Conservation (phyloP, 306 rosid species). For the Vigna radiata region DNA sequence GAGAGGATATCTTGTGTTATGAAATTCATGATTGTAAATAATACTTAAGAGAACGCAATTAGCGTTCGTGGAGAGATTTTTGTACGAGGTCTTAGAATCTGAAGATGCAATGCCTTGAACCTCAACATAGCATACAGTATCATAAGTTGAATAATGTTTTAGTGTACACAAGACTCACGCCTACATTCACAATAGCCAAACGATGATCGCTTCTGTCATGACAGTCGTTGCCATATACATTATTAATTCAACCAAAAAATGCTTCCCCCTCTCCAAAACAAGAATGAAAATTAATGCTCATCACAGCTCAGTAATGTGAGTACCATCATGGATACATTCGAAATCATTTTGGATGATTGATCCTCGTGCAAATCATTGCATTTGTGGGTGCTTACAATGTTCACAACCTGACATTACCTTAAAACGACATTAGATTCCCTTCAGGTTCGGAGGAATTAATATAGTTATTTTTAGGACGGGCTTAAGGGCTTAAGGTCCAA, state of each 20-base stretch:
- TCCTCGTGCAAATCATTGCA: constrained; percentile 34
- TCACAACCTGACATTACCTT: constrained; percentile 49
- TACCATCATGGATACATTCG: constrained; percentile 17
- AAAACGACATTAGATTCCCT: constrained; percentile 37
- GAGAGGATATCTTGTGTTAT: too few species aligned
- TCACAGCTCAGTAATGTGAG: constrained; percentile 19
- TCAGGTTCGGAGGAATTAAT: constrained; percentile 31
- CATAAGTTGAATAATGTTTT: constrained; percentile 14
- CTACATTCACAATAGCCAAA: constrained; percentile 15
- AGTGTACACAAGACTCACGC: constrained; percentile 22
- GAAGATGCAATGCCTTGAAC: constrained; percentile 20
- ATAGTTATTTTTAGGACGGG: too few species aligned
- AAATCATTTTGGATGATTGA: constrained; percentile 37
- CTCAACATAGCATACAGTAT: constrained; percentile 10
- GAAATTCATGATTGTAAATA: too few species aligned
- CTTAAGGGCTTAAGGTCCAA: too few species aligned
- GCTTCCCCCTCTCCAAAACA: constrained; percentile 25
- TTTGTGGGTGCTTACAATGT: constrained; percentile 31
- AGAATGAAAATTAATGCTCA: constrained; percentile 35
- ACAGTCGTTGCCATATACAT: constrained; percentile 19
- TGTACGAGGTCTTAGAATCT: too few species aligned
- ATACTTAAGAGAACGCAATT: too few species aligned
- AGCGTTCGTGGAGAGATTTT: too few species aligned
- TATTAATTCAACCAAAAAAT: constrained; percentile 29
- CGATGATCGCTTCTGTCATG: constrained; percentile 16